phyloP scores from a whole-genome alignment of 2,329 filamentous ascomycete genomes.

The Fusarium poae region DNA sequence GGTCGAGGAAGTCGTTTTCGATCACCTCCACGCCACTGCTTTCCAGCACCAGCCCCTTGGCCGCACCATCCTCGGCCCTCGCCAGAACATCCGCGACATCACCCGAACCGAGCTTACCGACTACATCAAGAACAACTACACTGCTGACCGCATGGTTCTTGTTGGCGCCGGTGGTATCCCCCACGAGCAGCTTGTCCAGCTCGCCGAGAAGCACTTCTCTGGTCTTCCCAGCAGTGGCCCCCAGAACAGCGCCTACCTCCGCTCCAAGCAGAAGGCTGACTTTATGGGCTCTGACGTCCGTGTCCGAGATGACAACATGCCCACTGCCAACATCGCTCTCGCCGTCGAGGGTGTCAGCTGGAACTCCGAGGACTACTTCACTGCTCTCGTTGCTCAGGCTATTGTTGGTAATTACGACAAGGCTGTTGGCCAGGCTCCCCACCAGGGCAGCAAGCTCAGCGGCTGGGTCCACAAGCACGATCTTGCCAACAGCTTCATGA shows the following conservation, averaged over 20 bases:
- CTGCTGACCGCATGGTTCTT: constrained; percentile 98
- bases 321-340: constrained; percentile 96
- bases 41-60: constrained; percentile 97
- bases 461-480: constrained; percentile 93
- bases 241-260: constrained; percentile 78
- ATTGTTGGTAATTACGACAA: constrained; percentile 99
- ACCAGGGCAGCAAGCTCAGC: constrained; percentile 98
- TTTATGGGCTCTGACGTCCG: constrained; percentile 97
- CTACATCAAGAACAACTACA: constrained; percentile 99
- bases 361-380: constrained; percentile 99
- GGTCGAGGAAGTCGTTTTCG: constrained; percentile 98
- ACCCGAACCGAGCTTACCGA: constrained; percentile 88
- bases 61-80: constrained; percentile 96
- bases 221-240: constrained; percentile 80
- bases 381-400: constrained; percentile 94
- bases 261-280: constrained; percentile 89
- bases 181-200: constrained; percentile 92
- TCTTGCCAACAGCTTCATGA: constrained; percentile 99
- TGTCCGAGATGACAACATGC: constrained; percentile 95
- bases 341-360: constrained; percentile 99
- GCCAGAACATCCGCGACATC: constrained; percentile 98
- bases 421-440: constrained; percentile 95
- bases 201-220: constrained; percentile 96
- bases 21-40: constrained; percentile 97
- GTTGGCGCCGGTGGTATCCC: constrained; percentile 95